Evolutionary conservation across 75 land plant species (phyloP).

Genomic region (Selaginella moellendorffii): DNA sequence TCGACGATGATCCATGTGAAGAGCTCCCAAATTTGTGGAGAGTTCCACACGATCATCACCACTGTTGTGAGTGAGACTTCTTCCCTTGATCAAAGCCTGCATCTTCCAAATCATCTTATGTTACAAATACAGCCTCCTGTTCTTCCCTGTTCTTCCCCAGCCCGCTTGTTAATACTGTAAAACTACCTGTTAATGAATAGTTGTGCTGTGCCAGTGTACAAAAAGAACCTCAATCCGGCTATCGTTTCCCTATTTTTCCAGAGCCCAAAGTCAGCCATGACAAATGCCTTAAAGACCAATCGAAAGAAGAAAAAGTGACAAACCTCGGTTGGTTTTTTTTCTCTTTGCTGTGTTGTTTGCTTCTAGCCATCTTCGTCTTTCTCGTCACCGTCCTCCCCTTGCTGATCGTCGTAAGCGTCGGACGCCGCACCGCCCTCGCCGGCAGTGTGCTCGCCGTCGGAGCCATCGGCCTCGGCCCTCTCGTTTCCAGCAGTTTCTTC

Average conservation of each 20-base stretch:
- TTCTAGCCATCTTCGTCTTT: slow-evolving; percentile 19
- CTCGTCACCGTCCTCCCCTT: slow-evolving; percentile 21
- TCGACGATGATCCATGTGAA: no score
- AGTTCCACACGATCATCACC: no score
- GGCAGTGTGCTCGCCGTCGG: slow-evolving; percentile 30
- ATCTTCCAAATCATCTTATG: slow-evolving; percentile 56
- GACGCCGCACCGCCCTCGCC: slow-evolving; percentile 39
- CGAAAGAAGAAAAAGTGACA: neutral
- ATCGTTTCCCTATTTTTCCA: neutral
- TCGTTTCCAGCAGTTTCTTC: slow-evolving; percentile 32
- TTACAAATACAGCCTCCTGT: slow-evolving; percentile 35
- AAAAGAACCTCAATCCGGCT: neutral
- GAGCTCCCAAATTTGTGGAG: no score
- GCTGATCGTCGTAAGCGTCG: slow-evolving; percentile 22
- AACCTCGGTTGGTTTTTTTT: neutral
- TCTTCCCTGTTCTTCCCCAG: slow-evolving; percentile 29
- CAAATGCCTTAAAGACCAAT: neutral
- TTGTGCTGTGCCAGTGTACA: neutral
- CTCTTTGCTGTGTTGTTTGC: no score
- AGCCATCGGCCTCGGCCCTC: slow-evolving; percentile 34
- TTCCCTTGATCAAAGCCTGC: no score
- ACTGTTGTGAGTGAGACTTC: no score
- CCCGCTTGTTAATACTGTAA: slow-evolving; percentile 12
- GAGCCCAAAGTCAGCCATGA: no score
- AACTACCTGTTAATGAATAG: neutral